phyloP scores from a whole-genome alignment of 2,329 filamentous ascomycete genomes.

The Ophiostoma triangulosporum region DNA sequence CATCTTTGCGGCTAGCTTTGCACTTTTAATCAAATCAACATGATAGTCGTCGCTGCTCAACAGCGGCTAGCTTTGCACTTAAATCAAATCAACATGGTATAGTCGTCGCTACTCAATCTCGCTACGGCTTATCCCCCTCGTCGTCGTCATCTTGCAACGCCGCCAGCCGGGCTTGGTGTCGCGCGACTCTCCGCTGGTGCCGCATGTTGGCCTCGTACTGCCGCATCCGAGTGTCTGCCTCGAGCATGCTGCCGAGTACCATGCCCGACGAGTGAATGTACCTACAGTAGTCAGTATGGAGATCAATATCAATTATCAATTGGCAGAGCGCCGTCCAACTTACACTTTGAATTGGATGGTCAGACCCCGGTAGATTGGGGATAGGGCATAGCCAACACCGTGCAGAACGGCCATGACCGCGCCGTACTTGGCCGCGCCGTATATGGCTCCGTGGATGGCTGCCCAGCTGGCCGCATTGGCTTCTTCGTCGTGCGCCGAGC shows the following conservation, averaged over 20 bases:
- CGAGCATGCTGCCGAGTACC: slow-evolving; percentile 65
- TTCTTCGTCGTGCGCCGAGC: slow-evolving; percentile 48
- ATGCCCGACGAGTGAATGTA: slow-evolving; percentile 78
- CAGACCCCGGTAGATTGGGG: slow-evolving; percentile 57
- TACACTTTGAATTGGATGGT: slow-evolving; percentile 71
- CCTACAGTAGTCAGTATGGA: slow-evolving; percentile 26
- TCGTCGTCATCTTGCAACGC: slow-evolving; percentile 12
- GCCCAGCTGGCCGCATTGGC: slow-evolving; percentile 58
- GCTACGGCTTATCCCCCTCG: not conserved
- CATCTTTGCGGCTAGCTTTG: too few relatives aligned
- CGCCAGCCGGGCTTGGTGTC: slow-evolving; percentile 39
- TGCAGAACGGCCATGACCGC: slow-evolving; percentile 48
- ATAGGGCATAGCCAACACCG: slow-evolving; percentile 47
- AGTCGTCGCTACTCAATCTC: too few relatives aligned
- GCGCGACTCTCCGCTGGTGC: slow-evolving; percentile 47
- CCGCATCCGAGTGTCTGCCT: slow-evolving; percentile 56
- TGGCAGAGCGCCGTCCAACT: slow-evolving; percentile 20
- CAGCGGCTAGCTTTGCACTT: too few relatives aligned
- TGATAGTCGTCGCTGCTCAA: too few relatives aligned
- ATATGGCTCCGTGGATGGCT: slow-evolving; percentile 50
- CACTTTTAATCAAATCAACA: too few relatives aligned
- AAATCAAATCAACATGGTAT: too few relatives aligned
- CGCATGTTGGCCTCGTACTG: slow-evolving; percentile 53
- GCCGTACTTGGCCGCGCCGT: slow-evolving; percentile 62
- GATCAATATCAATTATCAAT: not conserved